Evolutionary conservation across 257 asterid genomes (phyloP), one percentile per base, ranked within the genome.

Genomic region (Schizonepeta tenuifolia): DNA sequence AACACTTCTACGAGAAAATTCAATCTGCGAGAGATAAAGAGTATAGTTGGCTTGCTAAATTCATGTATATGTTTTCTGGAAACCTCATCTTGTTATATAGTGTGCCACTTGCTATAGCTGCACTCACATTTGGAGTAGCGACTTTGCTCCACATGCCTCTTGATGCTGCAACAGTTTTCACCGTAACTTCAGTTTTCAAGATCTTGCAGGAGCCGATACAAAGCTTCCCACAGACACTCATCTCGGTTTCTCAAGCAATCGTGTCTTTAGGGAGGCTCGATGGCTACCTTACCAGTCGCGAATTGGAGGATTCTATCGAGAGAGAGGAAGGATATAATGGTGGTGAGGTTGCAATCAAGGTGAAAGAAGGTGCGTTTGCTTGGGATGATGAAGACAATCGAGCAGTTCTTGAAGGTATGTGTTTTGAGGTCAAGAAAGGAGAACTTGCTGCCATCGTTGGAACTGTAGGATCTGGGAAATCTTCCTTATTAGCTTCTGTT

Each of bases 371-470:
- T 10, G 51, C 41, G 0, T 90, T 90, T 73, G 65, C 85, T 2
- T 90, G 96, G 96, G 96, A 88, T 11, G 96, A 90, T 28, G 83
- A 83, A 31, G 84, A 81, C 18, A 80, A 7, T 3, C 64, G 70
- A n/a, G 13, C 40, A 5, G 86, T 78, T 63, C 75, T 90, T 40
- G 54, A 80, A 66, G 75, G 78, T 65, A 9, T 90, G 60, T 78
- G 76, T 24, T 75, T 90, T 13, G 80, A 83, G 80, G 78, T 90
- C 5, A 84, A 18, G 78, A 88, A 81, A 83, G 95, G 96, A n/a
- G 83, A 90, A 81, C 85, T 90, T 24, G 88, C 95, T 6, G 95
- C 96, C 12, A 78, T 90, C 74, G 95, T 90, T 74, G 96, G 96
- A 60, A 90, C 86, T 1, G 96, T 90, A 53, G 96, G 95, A 74